These are phyloP conservation scores for Phylloboletellus chloephorus DNA, from an alignment of 1,284 basidiomycete genomes.

Conservation along the genomic window DNA sequence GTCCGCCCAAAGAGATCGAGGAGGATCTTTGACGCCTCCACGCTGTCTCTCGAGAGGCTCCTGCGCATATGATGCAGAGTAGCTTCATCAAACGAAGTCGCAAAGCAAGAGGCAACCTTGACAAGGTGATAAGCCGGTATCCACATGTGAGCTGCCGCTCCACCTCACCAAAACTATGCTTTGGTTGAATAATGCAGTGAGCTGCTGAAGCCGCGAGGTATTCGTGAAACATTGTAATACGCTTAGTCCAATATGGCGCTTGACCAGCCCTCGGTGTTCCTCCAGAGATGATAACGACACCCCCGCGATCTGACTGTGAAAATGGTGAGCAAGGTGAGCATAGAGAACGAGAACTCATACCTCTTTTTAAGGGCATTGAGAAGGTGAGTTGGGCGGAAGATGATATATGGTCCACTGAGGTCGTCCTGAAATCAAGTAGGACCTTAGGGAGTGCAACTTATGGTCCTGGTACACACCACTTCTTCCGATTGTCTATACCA, in stretches of 20 bases:
- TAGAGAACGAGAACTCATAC: constrained; percentile 10
- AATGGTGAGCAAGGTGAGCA: constrained; percentile 1
- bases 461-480: constrained; percentile 11
- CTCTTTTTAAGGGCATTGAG: constrained; percentile 22
- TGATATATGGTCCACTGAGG: constrained; percentile 18
- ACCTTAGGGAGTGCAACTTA: neutral
- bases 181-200: constrained; percentile 37
- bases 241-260: constrained; percentile 33
- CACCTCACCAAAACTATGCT: constrained; percentile 37
- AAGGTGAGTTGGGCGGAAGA: constrained; percentile 26
- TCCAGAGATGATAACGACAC: constrained; percentile 30
- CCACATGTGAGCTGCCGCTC: neutral
- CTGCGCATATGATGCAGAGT: constrained; percentile 19
- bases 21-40: constrained; percentile 14
- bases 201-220: constrained; percentile 37
- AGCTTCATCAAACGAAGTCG: constrained; percentile 34
- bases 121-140: constrained; percentile 7
- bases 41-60: constrained; percentile 1
- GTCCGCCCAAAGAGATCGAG: constrained; percentile 18
- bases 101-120: constrained; percentile 42
- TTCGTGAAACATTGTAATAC: constrained; percentile 35
- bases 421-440: constrained; percentile 17
- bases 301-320: constrained; percentile 18
- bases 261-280: constrained; percentile 34
- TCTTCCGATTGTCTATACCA: constrained; percentile 34